Conservation (phyloP, 1,284 basidiomycete genomes). For the Apiotrichum brassicae region DNA sequence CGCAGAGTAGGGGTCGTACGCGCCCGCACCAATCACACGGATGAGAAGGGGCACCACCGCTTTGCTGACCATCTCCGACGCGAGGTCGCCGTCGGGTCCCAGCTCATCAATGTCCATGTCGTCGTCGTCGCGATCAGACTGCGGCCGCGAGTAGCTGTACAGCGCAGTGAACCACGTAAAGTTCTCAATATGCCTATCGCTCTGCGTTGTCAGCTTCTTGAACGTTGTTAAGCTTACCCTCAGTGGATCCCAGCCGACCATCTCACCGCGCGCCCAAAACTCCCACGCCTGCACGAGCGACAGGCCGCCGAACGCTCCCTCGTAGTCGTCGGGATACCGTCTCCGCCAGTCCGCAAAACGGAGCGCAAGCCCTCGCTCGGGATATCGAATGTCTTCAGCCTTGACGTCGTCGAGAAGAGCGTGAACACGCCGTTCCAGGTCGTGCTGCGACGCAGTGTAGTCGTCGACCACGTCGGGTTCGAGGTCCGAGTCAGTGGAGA, state of each 20-base stretch:
- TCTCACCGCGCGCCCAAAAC: conserved; percentile 85
- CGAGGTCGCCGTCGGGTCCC: conserved; percentile 80
- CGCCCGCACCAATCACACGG: conserved; percentile 64
- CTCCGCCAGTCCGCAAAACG: conserved; percentile 76
- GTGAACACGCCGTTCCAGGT: conserved; percentile 54
- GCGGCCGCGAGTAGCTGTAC: conserved; percentile 67
- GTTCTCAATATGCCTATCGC: conserved; percentile 60
- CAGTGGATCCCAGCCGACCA: conserved; percentile 79
- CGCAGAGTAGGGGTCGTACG: conserved; percentile 75
- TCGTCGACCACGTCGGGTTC: conserved; percentile 60
- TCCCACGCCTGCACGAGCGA: conserved; percentile 90
- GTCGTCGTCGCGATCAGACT: conserved; percentile 24
- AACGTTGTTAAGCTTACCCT: conserved; percentile 52
- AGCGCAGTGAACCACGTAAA: conserved; percentile 77
- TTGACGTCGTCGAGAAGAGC: conserved; percentile 70
- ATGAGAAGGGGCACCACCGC: conserved; percentile 70
- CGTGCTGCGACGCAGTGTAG: conserved; percentile 59
- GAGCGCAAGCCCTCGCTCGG: conserved; percentile 60
- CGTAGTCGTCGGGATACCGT: conserved; percentile 71
- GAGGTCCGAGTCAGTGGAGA: conserved; percentile 75
- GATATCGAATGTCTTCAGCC: conserved; percentile 77
- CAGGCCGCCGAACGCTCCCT: conserved; percentile 80
- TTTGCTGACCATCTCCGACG: conserved; percentile 78
- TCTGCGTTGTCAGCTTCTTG: conserved; percentile 41
- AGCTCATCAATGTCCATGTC: conserved; percentile 52